These are phyloP conservation scores for Vaccinium corymbosum DNA, from an alignment of 148 eudicot genomes.

Conservation along the genomic window DNA sequence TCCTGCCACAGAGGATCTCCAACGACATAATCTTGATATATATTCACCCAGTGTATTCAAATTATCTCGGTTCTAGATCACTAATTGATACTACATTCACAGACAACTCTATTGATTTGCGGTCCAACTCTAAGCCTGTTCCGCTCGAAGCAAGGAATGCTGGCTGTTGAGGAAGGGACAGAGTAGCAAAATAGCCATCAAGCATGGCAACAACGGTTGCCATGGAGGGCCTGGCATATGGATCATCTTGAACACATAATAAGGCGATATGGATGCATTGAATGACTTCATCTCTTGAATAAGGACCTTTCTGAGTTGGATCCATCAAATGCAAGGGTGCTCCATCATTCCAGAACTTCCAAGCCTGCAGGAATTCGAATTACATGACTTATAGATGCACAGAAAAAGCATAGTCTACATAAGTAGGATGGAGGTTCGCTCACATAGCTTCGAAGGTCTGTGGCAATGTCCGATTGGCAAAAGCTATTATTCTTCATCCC, in stretches of 20 bases:
- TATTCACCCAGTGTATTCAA: not conserved
- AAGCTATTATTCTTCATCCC: not conserved
- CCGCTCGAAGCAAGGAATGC: not conserved
- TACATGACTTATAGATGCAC: not conserved
- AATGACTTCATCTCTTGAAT: conserved; percentile 22
- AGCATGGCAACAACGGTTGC: conserved; percentile 26
- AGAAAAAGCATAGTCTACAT: not conserved
- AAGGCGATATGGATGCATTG: conserved; percentile 38
- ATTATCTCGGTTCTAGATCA: conserved; percentile 2
- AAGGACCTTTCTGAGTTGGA: not conserved
- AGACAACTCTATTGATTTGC: not conserved
- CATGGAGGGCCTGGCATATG: conserved; percentile 37
- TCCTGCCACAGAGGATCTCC: too few species aligned
- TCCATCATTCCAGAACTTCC: conserved; percentile 38
- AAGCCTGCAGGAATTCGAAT: conserved; percentile 18
- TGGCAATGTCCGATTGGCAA: not conserved
- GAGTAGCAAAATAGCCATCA: conserved; percentile 20
- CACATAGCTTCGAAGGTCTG: not conserved
- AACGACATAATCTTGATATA: too few species aligned
- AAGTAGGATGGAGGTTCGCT: not conserved
- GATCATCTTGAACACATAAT: conserved; percentile 39
- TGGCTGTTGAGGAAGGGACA: conserved; percentile 28
- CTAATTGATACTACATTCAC: conserved; percentile 8
- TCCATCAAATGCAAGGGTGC: conserved; percentile 24
- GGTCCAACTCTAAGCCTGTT: not conserved